Percentiles rank a stretch among this genome's conserved stretches.
These are phyloP conservation scores for Musa beccarii DNA, from an alignment of 176 grass and related monocot genomes.

Conservation along the genomic window DNA sequence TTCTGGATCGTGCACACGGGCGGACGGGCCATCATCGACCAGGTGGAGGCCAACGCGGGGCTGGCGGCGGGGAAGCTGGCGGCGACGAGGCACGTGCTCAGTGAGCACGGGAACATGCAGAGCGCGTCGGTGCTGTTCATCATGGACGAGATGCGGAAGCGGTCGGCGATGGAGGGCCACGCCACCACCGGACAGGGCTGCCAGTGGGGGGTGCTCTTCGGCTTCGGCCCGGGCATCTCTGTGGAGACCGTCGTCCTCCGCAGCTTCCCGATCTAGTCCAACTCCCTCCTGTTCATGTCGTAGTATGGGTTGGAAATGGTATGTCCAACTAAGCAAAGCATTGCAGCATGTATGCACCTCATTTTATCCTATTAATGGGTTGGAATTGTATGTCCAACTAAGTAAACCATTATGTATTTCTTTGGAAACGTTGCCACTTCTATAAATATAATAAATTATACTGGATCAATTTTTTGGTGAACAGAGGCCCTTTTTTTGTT, in stretches of 20 bases:
- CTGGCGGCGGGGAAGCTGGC: slow-evolving; percentile 31
- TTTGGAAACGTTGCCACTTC: too few species aligned
- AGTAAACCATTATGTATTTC: too few species aligned
- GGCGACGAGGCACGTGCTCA: slow-evolving; percentile 31
- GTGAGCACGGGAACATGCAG: slow-evolving; percentile 13
- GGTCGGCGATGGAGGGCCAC: slow-evolving; percentile 21
- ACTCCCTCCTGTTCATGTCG: slow-evolving; percentile 53
- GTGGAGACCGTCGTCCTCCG: slow-evolving; percentile 25
- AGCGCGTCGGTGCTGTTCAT: slow-evolving; percentile 32
- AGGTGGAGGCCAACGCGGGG: slow-evolving; percentile 42
- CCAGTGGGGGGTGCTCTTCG: slow-evolving; percentile 36
- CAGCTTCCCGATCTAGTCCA: slow-evolving; percentile 35
- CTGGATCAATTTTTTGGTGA: too few species aligned
- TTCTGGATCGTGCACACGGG: slow-evolving; percentile 11
- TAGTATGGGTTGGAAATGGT: too few species aligned
- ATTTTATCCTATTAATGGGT: too few species aligned
- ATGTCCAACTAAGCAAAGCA: too few species aligned
- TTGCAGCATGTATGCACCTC: too few species aligned
- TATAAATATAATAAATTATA: too few species aligned
- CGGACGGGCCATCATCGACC: slow-evolving; percentile 37
- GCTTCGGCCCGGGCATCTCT: slow-evolving; percentile 53
- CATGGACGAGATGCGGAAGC: slow-evolving; percentile 53
- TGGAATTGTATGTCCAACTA: too few species aligned
- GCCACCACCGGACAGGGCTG: background rate
- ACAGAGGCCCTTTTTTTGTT: too few species aligned